Base-by-base conservation (phyloP, 1,284 basidiomycete genomes). In the Irpex lacteus region DNA sequence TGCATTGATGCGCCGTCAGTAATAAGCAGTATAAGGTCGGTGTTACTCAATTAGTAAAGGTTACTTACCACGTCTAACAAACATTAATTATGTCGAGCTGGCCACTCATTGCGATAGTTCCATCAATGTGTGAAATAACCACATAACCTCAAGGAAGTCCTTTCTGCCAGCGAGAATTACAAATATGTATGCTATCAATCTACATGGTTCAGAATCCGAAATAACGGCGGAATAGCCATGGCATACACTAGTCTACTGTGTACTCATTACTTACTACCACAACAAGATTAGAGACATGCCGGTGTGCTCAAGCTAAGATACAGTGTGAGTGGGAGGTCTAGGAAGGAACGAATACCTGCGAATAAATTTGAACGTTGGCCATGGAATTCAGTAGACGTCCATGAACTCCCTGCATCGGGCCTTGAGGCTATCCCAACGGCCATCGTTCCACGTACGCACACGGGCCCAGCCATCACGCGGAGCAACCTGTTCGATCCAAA, bases 401-500 rank as follows among this genome's bases (percentile, higher is more conserved):
- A 88, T 89, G 68, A 83, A 87, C 8, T 78, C 80, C 62, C 77
- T 78, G 72, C 88, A 89, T 55, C 83, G 76, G 59, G 88, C 85
- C 75, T 80, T 85, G 63, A 90, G 73, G 59, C 81, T 77, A 60
- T 77, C 74, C 88, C 88, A 90, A 55, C 88, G 73, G 4, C 88
- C 86, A 7, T 77, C 79, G 68, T 88, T 85, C 88, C 88, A 90
- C 49, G 81, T 80, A 60, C 82, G 76, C 18, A 90, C 79, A 61
- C 84, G 76, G 21, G 79, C 74, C 88, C 88, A 90, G 4, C 85
- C 86, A 66, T 90, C 88, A 65, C 87, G 85, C 9, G 86, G 82
- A 18, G 87, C 82, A 70, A 89, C 83, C 60, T 82, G 79, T 72
- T 89, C 85, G 54, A 90, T 88, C 88, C 88, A 90, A 58, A 89